phyloP scores from a whole-genome alignment of 2,329 filamentous ascomycete species.

The Trichoderma polysporum region DNA sequence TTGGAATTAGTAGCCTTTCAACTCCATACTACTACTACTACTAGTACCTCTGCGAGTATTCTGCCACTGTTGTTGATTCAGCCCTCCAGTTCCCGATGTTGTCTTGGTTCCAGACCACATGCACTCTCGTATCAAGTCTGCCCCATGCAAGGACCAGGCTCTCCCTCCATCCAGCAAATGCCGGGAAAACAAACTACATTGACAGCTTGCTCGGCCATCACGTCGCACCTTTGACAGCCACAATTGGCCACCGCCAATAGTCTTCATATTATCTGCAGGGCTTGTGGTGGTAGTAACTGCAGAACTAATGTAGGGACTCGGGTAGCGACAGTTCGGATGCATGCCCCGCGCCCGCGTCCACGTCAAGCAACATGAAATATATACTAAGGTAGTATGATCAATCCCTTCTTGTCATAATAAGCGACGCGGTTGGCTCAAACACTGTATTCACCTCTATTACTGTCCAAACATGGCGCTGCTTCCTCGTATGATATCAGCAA shows the following conservation, averaged over 20 bases:
- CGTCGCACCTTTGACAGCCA: constrained; percentile 18
- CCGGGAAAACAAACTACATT: not conserved
- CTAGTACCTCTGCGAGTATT: no score
- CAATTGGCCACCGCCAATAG: constrained; percentile 3
- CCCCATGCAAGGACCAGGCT: not conserved
- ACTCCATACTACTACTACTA: not conserved
- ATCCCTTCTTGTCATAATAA: not conserved
- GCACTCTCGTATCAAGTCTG: not conserved
- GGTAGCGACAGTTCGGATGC: not conserved
- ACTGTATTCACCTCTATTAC: not conserved
- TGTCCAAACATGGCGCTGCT: not conserved
- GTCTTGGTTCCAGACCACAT: not conserved
- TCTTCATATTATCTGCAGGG: not conserved
- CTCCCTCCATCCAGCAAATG: not conserved
- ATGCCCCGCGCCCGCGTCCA: not conserved
- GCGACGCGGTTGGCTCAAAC: not conserved
- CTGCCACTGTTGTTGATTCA: not conserved
- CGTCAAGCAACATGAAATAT: not conserved
- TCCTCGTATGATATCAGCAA: not conserved
- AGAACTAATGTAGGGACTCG: constrained; percentile 1
- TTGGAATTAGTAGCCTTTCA: not conserved
- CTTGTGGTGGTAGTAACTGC: not conserved
- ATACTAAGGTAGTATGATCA: not conserved
- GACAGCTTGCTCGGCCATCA: not conserved
- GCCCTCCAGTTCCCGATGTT: not conserved